Evolutionary conservation across 495 filamentous ascomycete species (phyloP), one percentile per base, ranked within the genome.

Genomic region (Talaromyces wortmannii): DNA sequence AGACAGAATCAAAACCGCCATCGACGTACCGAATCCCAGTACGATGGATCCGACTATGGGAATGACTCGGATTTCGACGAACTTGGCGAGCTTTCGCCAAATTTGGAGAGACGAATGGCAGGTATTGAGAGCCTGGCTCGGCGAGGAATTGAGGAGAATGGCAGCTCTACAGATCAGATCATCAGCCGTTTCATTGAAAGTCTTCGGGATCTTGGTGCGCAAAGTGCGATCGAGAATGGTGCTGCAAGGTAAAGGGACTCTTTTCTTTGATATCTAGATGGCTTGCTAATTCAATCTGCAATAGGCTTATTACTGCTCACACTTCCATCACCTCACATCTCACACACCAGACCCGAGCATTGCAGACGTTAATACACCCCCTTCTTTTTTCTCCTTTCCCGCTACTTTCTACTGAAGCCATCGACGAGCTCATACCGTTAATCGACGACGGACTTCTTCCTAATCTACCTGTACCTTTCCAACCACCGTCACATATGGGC

Each of bases 271-370:
- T 55, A 18, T 12, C 45, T 48, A 50, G 50, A 50, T 17, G 56
- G 46, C 13, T 50, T 49, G 10, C 40, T 60, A 49, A 53, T 29
- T 7, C 31, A 5, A 12, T 15, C 45, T 2, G 23, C 47, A 40
- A 40, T 59, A 95, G 91, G 63, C 78, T 96, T 55, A 90, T 91
- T 61, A 95, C 91, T 29, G 89, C 91, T 36, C 89, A 97, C 69
- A 83, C 86, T 43, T 90, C 91, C 15, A 78, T 97, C 33, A 84
- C 89, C 51, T 86, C 87, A 32, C 89, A 96, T 66, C 78, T 95
- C 36, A 78, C 79, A n/a, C 85, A 94, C 71, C 90, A 95, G 76
- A 88, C 89, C 31, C 85, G 88, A 49, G 81, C 84, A 16, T 78
- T 96, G 6, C 88, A 92, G 69, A 88, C 84, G 50, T 84, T 97